Evolutionary conservation across 129 eudicot species (phyloP).

Genomic region (Flaveria brownii): DNA sequence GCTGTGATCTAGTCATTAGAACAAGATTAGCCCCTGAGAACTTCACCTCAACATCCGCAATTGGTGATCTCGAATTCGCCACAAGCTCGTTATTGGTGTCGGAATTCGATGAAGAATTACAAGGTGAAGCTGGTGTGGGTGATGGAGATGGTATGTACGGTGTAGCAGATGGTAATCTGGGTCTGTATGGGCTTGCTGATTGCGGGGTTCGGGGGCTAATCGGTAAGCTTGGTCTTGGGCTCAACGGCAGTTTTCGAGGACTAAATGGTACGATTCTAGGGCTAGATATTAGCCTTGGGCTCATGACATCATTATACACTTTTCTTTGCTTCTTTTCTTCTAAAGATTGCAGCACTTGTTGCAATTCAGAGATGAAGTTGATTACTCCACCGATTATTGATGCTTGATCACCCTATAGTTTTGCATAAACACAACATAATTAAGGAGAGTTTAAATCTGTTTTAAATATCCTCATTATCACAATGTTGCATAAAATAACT

Average conservation of each 20-base stretch:
- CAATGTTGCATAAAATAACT: too few species aligned
- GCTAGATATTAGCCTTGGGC: slow-evolving; percentile 76
- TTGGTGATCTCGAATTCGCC: slow-evolving; percentile 68
- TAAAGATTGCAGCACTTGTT: slow-evolving; percentile 78
- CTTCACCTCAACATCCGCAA: slow-evolving; percentile 89
- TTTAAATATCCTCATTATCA: too few species aligned
- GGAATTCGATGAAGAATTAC: slow-evolving; percentile 44
- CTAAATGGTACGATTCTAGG: slow-evolving; percentile 69
- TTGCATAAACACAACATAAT: slow-evolving; percentile 1
- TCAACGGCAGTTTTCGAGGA: slow-evolving; percentile 78
- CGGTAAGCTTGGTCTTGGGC: slow-evolving; percentile 80
- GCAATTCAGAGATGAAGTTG: slow-evolving; percentile 75
- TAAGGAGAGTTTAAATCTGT: too few species aligned
- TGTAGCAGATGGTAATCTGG: slow-evolving; percentile 26
- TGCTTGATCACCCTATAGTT: slow-evolving; percentile 86
- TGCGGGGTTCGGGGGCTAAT: slow-evolving; percentile 87
- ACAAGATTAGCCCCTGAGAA: slow-evolving; percentile 75
- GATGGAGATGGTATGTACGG: slow-evolving; percentile 27
- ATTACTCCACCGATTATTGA: slow-evolving; percentile 96
- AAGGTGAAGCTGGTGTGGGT: slow-evolving; percentile 43
- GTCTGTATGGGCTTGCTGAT: slow-evolving; percentile 57
- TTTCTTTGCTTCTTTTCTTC: slow-evolving; percentile 90
- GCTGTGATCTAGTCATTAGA: slow-evolving; percentile 59
- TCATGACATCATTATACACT: slow-evolving; percentile 61
- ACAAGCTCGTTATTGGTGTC: slow-evolving; percentile 67